Base-by-base conservation (phyloP, 331 rosid genomes). In the Quercus phellos region DNA sequence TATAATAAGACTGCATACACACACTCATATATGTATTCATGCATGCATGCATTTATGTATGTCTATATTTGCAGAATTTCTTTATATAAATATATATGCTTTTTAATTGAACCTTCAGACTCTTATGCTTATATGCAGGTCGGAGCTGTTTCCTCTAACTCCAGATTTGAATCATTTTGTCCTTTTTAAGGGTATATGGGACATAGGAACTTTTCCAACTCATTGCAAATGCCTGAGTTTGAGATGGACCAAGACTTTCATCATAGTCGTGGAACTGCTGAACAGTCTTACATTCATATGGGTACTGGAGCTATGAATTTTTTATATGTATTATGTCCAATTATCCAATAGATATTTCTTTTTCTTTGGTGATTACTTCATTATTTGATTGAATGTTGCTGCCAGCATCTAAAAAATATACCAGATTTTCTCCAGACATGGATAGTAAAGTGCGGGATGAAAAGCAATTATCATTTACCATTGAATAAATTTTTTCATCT, bases 261-360 rank as follows among this genome's bases (percentile, higher is more conserved):
- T 43, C 68, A n/a, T 34, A 35, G 55, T 74, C 69, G 13, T 19
- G 68, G 69, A 34, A 35, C 77, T 74, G 34, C 68, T 74, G 77
- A 74, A 19, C 68, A 14, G 24, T 55, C 77, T 74, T 43, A 55
- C 46, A 35, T 32, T 56, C 55, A 19, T 56, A 56, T 74, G 68
- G 77, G 77, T 74, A 74, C 38, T 24, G 55, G 53, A 17, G 55
- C n/a, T 34, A 6, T 55, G 21, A 58, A 56, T 55, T 12, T 58
- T 35, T 55, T 19, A 22, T 17, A 21, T 8, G 46, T 38, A 2
- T 38, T 38, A 8, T 42, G 11, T 24, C 24, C 4, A 24, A 61
- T 27, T 29, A 13, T 29, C 69, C 54, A 38, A 30, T 43, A 7
- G 13, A 34, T 61, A 29, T 27, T 13, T 24, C 69, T 5, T 19